A percentile compares a stretch with the other conserved stretches of the same genome.
Evolutionary conservation across 2,329 filamentous ascomycete genomes (phyloP).

Genomic region (Bimuria novae-zelandiae): DNA sequence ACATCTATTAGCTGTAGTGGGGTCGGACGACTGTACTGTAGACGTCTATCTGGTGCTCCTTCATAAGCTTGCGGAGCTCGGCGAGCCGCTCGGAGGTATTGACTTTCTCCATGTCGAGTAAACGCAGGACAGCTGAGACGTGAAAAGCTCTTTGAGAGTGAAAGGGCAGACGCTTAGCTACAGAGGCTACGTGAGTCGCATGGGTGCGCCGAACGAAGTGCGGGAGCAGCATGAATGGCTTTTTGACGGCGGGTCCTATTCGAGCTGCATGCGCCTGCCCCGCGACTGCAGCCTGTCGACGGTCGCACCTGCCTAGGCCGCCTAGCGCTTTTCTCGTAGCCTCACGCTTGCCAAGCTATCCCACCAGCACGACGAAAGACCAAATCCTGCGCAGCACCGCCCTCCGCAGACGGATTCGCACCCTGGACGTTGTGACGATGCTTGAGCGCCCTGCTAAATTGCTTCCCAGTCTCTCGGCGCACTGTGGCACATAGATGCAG

Average conservation of each 20-base stretch:
- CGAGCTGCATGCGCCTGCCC: slow-evolving; percentile 5
- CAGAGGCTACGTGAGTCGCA: slow-evolving; percentile 33
- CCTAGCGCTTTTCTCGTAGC: slow-evolving; percentile 1
- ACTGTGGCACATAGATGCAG: slow-evolving; percentile 21
- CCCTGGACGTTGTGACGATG: slow-evolving; percentile 22
- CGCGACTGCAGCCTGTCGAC: slow-evolving; percentile 5
- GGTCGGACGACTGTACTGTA: slow-evolving; percentile 68
- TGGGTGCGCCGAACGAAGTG: slow-evolving; percentile 36
- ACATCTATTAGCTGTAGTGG: slow-evolving; percentile 10
- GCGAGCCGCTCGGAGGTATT: slow-evolving; percentile 77
- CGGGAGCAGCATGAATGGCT: slow-evolving; percentile 34
- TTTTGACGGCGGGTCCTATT: slow-evolving; percentile 1
- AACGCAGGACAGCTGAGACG: slow-evolving; percentile 29
- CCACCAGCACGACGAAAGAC: slow-evolving; percentile 7
- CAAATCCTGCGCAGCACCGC: slow-evolving; percentile 17
- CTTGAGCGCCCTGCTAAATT: slow-evolving; percentile 7
- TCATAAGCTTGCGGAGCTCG: slow-evolving; percentile 83
- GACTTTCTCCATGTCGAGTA: slow-evolving; percentile 73
- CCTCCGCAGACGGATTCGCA: slow-evolving; percentile 3
- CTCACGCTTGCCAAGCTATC: slow-evolving; percentile 2
- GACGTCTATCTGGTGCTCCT: slow-evolving; percentile 81
- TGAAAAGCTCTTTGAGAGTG: slow-evolving; percentile 33
- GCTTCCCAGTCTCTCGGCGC: slow-evolving; percentile 14
- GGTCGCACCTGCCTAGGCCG: slow-evolving; percentile 5
- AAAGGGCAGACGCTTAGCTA: slow-evolving; percentile 15